Conservation (phyloP, 192 early-diverging fungal species). For the Podila verticillata region DNA sequence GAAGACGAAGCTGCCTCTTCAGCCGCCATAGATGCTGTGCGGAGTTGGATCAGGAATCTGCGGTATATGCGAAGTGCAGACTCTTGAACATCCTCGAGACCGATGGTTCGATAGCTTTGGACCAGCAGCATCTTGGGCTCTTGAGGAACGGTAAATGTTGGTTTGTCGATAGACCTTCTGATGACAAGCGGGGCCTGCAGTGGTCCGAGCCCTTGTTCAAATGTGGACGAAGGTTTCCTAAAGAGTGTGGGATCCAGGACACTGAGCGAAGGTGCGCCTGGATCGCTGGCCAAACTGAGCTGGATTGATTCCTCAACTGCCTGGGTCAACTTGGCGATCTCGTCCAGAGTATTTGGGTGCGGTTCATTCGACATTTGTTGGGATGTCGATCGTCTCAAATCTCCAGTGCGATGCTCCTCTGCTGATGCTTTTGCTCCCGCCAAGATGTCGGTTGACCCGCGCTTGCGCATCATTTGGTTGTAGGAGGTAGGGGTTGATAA, state of each 20-base stretch:
- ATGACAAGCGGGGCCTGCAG: slow-evolving; percentile 17
- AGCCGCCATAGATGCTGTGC: slow-evolving; percentile 34
- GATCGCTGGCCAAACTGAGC: neutral
- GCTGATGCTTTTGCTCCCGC: neutral
- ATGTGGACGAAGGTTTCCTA: neutral
- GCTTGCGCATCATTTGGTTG: neutral
- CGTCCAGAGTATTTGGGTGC: neutral
- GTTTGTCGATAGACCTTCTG: slow-evolving; percentile 3
- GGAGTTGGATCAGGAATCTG: slow-evolving; percentile 40
- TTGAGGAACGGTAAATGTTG: slow-evolving; percentile 1
- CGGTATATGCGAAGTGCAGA: slow-evolving; percentile 39
- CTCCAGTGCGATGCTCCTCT: neutral
- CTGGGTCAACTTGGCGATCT: neutral
- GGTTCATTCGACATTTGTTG: neutral
- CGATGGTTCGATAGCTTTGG: slow-evolving; percentile 35
- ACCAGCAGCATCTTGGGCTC: slow-evolving; percentile 22
- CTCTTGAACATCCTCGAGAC: slow-evolving; percentile 45
- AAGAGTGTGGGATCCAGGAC: neutral
- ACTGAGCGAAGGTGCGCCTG: neutral
- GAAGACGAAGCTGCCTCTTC: slow-evolving; percentile 14
- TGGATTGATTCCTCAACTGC: neutral
- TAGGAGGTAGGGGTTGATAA: neutral
- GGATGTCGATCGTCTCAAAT: neutral
- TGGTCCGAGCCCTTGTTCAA: slow-evolving; percentile 17
- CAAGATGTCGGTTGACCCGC: neutral